Base-by-base conservation (phyloP, 169 alveolate species). In the Plasmodium gonderi region DNA sequence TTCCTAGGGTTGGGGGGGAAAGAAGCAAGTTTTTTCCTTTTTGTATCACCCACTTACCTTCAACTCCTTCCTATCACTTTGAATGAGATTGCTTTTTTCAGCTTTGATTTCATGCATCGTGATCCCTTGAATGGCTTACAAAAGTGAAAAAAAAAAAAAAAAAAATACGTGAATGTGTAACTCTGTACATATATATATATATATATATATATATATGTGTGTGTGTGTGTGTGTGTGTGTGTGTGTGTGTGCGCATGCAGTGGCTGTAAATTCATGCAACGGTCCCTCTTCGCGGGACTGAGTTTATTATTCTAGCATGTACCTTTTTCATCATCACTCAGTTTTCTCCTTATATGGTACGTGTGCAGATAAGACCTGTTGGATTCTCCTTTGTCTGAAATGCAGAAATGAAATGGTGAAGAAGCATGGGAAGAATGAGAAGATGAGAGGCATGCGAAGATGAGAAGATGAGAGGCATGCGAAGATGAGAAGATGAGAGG, bases 251-350 rank as follows among this genome's bases (percentile, higher is more conserved):
- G n/a, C n/a, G n/a, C n/a, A n/a, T n/a, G n/a, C n/a, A n/a, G n/a
- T n/a, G n/a, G n/a, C n/a, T n/a, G n/a, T n/a, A n/a, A n/a, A n/a
- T n/a, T n/a, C n/a, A n/a, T n/a, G n/a, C n/a, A n/a, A n/a, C n/a
- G n/a, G n/a, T 45, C 20, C 14, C 14, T 5, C 42, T 45, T 68
- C 33, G 54, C 2, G 65, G n/a, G n/a, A n/a, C n/a, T 40, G 45
- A 51, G 7, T 33, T 42, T 23, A 47, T 40, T 5, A 9, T 8
- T 81, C 23, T 33, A 6, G 20, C 17, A 45, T 17, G 40, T 85
- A 85, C 92, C 79, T 36, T 36, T 51, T 77, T 85, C 40, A 8
- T 85, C 87, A 4, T 85, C 92, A 67, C 23, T 54, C 42, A 85
- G 45, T 64, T 64, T 75, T 77, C 92, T 85, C 49, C 85, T 85